A percentile compares a stretch with the other conserved stretches of the same genome.
Evolutionary conservation across 306 rosid species (phyloP).

Genomic region (Rosa lucieae): DNA sequence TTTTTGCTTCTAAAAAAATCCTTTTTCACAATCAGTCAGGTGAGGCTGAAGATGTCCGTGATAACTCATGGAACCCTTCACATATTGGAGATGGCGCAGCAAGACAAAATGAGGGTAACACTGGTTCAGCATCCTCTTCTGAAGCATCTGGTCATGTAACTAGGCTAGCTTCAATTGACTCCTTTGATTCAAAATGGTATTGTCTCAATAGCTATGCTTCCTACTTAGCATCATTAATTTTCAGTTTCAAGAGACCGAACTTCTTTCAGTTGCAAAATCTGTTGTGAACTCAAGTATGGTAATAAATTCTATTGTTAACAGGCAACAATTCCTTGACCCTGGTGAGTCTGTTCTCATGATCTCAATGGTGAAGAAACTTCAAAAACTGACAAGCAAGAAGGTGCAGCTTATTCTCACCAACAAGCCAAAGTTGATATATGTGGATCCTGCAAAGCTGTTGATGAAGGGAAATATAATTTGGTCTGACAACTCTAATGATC

Average conservation of each 20-base stretch:
- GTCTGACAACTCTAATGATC: slow-evolving; percentile 92
- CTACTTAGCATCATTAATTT: slow-evolving; percentile 6
- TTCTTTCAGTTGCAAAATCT: background rate
- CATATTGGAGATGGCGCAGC: slow-evolving; percentile 69
- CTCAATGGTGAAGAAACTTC: slow-evolving; percentile 92
- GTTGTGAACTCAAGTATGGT: slow-evolving; percentile 7
- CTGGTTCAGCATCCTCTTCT: slow-evolving; percentile 58
- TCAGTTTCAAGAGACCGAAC: background rate
- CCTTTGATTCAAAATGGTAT: slow-evolving; percentile 98
- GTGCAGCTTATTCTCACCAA: slow-evolving; percentile 98
- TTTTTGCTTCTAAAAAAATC: background rate
- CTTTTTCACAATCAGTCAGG: slow-evolving; percentile 49
- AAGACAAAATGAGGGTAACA: slow-evolving; percentile 51
- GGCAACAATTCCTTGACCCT: slow-evolving; percentile 97
- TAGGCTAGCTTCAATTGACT: slow-evolving; percentile 97
- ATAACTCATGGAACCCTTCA: slow-evolving; percentile 79
- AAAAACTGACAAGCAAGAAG: slow-evolving; percentile 89
- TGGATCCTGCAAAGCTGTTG: slow-evolving; percentile 85
- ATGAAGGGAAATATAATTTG: slow-evolving; percentile 90
- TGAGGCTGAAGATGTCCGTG: slow-evolving; percentile 48
- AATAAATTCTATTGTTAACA: slow-evolving; percentile 28
- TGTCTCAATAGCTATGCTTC: background rate
- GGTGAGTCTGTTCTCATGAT: slow-evolving; percentile 97
- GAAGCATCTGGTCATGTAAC: slow-evolving; percentile 63
- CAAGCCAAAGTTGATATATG: slow-evolving; percentile 93